Conservation (phyloP, 495 filamentous ascomycete species). For the Hyaloscypha hepaticicola region DNA sequence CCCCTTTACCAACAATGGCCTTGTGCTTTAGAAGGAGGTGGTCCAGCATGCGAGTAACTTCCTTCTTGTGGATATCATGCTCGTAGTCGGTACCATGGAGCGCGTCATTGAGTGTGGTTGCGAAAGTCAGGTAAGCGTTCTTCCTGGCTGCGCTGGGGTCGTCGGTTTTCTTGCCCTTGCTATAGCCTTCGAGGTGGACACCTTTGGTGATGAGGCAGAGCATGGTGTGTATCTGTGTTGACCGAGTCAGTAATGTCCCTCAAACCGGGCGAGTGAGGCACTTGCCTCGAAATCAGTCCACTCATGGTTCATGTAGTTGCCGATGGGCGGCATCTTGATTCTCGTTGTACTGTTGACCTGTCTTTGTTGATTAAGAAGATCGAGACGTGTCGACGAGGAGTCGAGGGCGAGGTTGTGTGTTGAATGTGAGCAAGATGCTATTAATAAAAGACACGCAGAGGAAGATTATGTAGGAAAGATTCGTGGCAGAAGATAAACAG, state of each 20-base stretch:
- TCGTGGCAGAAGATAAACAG: too few species aligned
- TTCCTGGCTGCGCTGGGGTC: background rate
- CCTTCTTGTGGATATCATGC: slow-evolving; percentile 25
- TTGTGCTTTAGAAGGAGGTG: slow-evolving; percentile 10
- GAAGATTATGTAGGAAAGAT: too few species aligned
- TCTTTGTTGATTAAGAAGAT: slow-evolving; percentile 23
- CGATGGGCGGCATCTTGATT: slow-evolving; percentile 23
- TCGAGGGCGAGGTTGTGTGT: background rate
- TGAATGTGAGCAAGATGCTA: background rate
- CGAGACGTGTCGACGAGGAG: background rate
- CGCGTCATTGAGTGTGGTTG: slow-evolving; percentile 30
- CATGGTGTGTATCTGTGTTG: slow-evolving; percentile 27
- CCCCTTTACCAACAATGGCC: slow-evolving; percentile 9
- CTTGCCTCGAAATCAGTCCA: slow-evolving; percentile 27
- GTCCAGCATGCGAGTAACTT: slow-evolving; percentile 24
- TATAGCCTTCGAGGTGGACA: slow-evolving; percentile 11
- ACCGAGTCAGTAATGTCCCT: slow-evolving; percentile 16
- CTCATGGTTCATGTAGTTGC: slow-evolving; percentile 6
- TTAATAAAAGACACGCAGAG: too few species aligned
- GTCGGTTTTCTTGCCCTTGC: slow-evolving; percentile 7
- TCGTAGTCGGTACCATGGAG: slow-evolving; percentile 25
- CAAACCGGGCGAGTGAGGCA: background rate
- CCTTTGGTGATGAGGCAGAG: slow-evolving; percentile 27
- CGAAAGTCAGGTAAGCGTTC: slow-evolving; percentile 22
- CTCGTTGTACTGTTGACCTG: slow-evolving; percentile 1